Evolutionary conservation across 495 filamentous ascomycete genomes (phyloP), one percentile per base, ranked within the genome.

Genomic region (Penicillium odoratum): DNA sequence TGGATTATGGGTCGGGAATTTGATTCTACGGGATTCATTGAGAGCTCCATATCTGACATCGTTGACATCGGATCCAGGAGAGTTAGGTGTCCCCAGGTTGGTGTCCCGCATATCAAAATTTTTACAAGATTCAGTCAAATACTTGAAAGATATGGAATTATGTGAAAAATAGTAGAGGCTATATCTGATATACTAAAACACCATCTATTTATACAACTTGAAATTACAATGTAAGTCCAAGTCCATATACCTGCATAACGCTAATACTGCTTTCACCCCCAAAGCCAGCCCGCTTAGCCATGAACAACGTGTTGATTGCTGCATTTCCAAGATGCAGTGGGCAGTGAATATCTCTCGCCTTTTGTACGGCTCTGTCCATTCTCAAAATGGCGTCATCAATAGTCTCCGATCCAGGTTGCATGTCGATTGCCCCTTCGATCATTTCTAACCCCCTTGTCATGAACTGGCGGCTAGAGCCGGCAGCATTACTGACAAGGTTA

Each of bases 401-500:
- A 13, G 81, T 78, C 36, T 71, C 69, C 25, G 63, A 57, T 4
- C 64, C 72, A 10, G 57, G 57, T n/a, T 68, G 60, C 45, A 69
- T 54, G 2, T 58, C 71, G 25, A 75, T 69, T 0, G 56, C 58
- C 0, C 67, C 70, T 53, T 75, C 67, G 33, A 74, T 73, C 65
- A 90, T 85, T 30, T 80, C 79, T 9, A 81, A 68, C 0, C 83
- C 86, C 51, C 77, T 68, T n/a, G 74, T 75, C 62, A 79, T 72
- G 56, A 91, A 83, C 60, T 87, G 77, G 16, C 69, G 76, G 65
- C 86, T 90, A 1, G 81, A 78, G 2, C 89, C 89, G 0, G 89
- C 89, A 5, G 89, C 89, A 55, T 89, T 86, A 45, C 78, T 73
- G 53, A 89, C 89, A 43, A 92, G 78, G 1, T 82, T 80, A 56